Evolutionary conservation across 164 flowering plant species (phyloP), one percentile per base, ranked within the genome.

Genomic region (Protea cynaroides): DNA sequence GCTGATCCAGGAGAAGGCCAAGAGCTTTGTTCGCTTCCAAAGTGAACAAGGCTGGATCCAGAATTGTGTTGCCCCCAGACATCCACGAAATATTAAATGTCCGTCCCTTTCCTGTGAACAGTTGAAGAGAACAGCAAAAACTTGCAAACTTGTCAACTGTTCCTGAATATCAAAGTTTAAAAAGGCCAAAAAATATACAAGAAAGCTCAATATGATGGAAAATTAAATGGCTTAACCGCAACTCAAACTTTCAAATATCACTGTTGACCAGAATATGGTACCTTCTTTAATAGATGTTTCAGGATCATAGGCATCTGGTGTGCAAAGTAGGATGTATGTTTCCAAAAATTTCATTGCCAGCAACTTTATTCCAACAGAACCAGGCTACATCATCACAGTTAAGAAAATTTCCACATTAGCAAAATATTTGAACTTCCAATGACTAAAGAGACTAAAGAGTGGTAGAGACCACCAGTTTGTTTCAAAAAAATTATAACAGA

Each of bases 301-400:
- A 59, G 71, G 66, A 65, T 81, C 85, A 72, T 61, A 66, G 29
- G 75, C 65, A 43, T 89, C 96, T 53, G 87, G 67, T 4, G 93
- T 83, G 73, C 86, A 88, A 62, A 78, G 78, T 58, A 89, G 64
- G 58, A 87, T 73, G 71, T 62, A 80, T 6, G 76, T 85, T 76
- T 94, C 99, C 83, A 94, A 67, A 78, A 94, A 94, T 62, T 94
- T 94, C 74, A 94, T 47, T 3, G 93, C 96, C 73, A 88, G 78
- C 79, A 94, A 75, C 80, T 76, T 94, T 40, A 73, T 75, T 62
- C 85, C 86, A 56, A 81, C 76, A 58, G 84, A 55, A 58, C 89
- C 85, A 75, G 88, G 84, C 99, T 94, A 76, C 79, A 80, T 64
- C 12, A 73, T 62, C 62, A 71, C 59, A 59, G 49, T 2, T 62